A percentile compares a stretch with the other conserved stretches of the same genome.
phyloP scores from a whole-genome alignment of 2,329 filamentous ascomycete genomes.

The Lizonia empirigonia region DNA sequence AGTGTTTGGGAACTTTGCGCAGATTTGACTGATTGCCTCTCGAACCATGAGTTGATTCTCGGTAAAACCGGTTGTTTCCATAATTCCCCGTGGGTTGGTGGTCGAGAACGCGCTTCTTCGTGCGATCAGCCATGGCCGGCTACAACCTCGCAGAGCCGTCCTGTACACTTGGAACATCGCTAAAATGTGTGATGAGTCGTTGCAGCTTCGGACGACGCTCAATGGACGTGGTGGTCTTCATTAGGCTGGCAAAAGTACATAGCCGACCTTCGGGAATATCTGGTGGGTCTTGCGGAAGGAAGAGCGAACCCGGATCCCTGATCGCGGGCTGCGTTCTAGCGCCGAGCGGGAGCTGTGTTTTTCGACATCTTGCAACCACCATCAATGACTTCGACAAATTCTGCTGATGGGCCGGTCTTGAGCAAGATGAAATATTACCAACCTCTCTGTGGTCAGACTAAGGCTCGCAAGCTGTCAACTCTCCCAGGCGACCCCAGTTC shows the following conservation, averaged over 20 bases:
- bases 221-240: not conserved
- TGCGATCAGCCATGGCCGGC: slow-evolving; percentile 6
- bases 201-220: not conserved
- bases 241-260: slow-evolving; percentile 6
- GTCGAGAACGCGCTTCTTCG: slow-evolving; percentile 37
- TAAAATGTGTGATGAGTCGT: not conserved
- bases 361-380: not conserved
- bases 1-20: slow-evolving; percentile 69
- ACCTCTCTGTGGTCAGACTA: not conserved
- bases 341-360: not conserved
- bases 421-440: not conserved
- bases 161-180: slow-evolving; percentile 3
- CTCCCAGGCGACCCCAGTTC: not conserved
- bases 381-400: not conserved
- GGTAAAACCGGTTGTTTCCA: slow-evolving; percentile 75
- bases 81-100: slow-evolving; percentile 54
- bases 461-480: not conserved
- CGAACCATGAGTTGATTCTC: slow-evolving; percentile 75
- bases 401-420: not conserved
- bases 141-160: not conserved
- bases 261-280: slow-evolving; percentile 10
- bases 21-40: slow-evolving; percentile 71
- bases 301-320: slow-evolving; percentile 4
- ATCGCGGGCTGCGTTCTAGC: slow-evolving; percentile 4
- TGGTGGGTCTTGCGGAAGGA: slow-evolving; percentile 6